These are phyloP conservation scores for Bifiguratus adelaidae DNA, from an alignment of 192 early-diverging fungal genomes.

Conservation along the genomic window DNA sequence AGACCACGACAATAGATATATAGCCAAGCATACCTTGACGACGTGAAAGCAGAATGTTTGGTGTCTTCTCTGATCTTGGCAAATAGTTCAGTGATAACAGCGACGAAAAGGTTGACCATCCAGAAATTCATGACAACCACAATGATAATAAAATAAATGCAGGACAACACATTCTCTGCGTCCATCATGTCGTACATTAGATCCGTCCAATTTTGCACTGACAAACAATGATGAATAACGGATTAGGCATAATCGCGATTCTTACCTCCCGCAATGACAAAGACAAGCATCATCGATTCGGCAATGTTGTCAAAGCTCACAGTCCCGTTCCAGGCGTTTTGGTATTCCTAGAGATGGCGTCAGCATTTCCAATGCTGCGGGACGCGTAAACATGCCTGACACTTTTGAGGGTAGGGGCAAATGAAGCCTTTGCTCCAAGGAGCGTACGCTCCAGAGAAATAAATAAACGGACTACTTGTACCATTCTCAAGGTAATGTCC, in stretches of 20 bases:
- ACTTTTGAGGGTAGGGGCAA: conserved; percentile 30
- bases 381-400: conserved; percentile 16
- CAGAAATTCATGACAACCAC: conserved; percentile 53
- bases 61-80: conserved; percentile 51
- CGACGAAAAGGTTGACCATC: conserved; percentile 54
- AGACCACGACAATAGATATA: not conserved
- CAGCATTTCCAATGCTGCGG: not conserved
- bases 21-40: conserved; percentile 18
- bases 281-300: conserved; percentile 37
- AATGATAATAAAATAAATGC: conserved; percentile 41
- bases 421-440: conserved; percentile 36
- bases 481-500: conserved; percentile 6
- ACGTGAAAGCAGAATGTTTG: conserved; percentile 44
- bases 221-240: not conserved
- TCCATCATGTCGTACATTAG: conserved; percentile 50
- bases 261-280: conserved; percentile 40
- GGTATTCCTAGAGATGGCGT: conserved; percentile 15
- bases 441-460: not conserved
- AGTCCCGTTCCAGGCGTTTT: conserved; percentile 22
- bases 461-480: not conserved
- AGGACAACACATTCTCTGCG: conserved; percentile 33
- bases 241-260: not conserved
- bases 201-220: conserved; percentile 50
- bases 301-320: conserved; percentile 45
- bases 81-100: conserved; percentile 55